Percentiles rank a stretch among this genome's conserved stretches.
Conservation (phyloP, 1,139 yeast species). For the Geotrichum restrictum region DNA sequence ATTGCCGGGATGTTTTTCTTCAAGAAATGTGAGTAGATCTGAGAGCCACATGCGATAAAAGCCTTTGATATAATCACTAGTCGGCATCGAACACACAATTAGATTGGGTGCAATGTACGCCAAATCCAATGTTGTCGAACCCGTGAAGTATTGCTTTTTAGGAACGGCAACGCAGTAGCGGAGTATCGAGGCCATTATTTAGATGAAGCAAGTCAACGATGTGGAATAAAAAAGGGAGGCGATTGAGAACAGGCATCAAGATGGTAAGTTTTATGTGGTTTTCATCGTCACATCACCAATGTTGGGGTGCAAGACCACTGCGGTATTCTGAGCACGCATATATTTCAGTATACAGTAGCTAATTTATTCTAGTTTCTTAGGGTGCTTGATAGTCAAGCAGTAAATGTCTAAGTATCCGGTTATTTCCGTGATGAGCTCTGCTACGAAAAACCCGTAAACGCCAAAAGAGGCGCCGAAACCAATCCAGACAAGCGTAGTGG, state of each 20-base stretch:
- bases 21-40: conserved; percentile 52
- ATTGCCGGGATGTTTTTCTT: conserved; percentile 45
- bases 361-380: conserved; percentile 50
- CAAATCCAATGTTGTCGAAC: conserved; percentile 47
- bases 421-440: conserved; percentile 78
- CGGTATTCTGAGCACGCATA: background rate
- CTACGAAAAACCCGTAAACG: conserved; percentile 71
- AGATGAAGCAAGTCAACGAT: background rate
- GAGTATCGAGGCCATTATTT: conserved; percentile 44
- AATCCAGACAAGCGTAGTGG: conserved; percentile 49
- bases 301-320: no score
- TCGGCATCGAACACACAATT: conserved; percentile 74
- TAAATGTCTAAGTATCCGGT: conserved; percentile 80
- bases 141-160: conserved; percentile 28
- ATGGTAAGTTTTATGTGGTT: no score
- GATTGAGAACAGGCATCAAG: background rate
- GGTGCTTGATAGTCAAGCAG: conserved; percentile 79
- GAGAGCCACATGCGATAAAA: conserved; percentile 54
- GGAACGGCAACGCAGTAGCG: conserved; percentile 29
- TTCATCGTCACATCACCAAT: background rate
- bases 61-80: conserved; percentile 43
- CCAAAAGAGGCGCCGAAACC: conserved; percentile 77
- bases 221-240: background rate
- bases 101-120: conserved; percentile 59
- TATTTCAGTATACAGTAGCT: no score